These are phyloP conservation scores for Thelephora ganbajun DNA, from an alignment of 768 basidiomycete species.

Conservation along the genomic window DNA sequence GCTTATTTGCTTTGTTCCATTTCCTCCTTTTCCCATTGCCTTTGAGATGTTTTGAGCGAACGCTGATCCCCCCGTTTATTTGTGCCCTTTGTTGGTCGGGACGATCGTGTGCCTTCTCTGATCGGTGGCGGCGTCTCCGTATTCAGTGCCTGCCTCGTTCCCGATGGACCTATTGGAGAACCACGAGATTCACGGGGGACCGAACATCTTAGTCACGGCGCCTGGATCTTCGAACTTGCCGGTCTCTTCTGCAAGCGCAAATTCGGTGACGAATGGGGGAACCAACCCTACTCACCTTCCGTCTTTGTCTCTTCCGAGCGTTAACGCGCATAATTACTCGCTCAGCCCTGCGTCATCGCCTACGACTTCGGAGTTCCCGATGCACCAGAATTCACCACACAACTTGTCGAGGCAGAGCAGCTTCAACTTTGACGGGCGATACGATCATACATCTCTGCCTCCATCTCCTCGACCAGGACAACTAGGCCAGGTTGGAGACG, in stretches of 20 bases:
- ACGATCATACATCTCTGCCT: slow-evolving; percentile 17
- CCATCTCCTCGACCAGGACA: slow-evolving; percentile 17
- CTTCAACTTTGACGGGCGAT: slow-evolving; percentile 12
- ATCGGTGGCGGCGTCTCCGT: not conserved
- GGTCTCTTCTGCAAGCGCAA: slow-evolving; percentile 2
- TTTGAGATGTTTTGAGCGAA: not conserved
- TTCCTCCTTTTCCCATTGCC: not conserved
- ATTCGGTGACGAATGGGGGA: not conserved
- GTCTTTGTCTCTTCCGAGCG: not conserved
- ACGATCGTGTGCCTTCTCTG: slow-evolving; percentile 24
- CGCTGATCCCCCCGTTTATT: not conserved
- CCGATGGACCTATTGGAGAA: slow-evolving; percentile 38
- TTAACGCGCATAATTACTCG: slow-evolving; percentile 13
- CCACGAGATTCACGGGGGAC: slow-evolving; percentile 27
- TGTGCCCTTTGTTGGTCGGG: not conserved
- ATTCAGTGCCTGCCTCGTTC: slow-evolving; percentile 20
- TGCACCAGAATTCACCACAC: slow-evolving; percentile 23
- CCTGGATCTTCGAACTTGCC: slow-evolving; percentile 28
- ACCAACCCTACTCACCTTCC: not conserved
- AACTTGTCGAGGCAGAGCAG: slow-evolving; percentile 33
- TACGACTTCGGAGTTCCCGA: slow-evolving; percentile 33
- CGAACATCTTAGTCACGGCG: slow-evolving; percentile 64
- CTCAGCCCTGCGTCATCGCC: slow-evolving; percentile 39
- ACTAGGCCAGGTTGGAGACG: slow-evolving; percentile 17
- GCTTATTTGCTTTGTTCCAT: slow-evolving; percentile 4